Conservation (phyloP, 2,329 filamentous ascomycete species). For the Penicillium digitatum region DNA sequence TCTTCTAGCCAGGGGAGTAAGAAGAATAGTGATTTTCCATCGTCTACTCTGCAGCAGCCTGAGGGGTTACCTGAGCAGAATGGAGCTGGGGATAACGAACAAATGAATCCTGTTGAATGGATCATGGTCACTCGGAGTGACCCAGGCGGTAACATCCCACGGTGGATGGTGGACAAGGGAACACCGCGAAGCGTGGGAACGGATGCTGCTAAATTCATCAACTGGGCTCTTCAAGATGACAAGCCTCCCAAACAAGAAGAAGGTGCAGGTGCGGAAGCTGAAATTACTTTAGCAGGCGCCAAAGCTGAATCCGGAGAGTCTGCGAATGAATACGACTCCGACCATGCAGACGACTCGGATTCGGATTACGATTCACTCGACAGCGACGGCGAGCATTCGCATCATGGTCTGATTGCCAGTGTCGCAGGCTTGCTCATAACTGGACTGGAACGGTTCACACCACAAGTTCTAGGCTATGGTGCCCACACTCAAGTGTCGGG, state of each 20-base stretch:
- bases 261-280: neutral
- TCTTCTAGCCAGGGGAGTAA: conserved; percentile 16
- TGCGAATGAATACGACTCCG: conserved; percentile 3
- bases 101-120: conserved; percentile 74
- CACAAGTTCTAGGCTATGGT: conserved; percentile 52
- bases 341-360: conserved; percentile 17
- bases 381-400: conserved; percentile 21
- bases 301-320: neutral
- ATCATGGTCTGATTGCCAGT: conserved; percentile 37
- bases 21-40: conserved; percentile 34
- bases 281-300: neutral
- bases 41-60: conserved; percentile 27
- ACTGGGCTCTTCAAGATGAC: conserved; percentile 64
- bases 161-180: conserved; percentile 86
- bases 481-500: conserved; percentile 20
- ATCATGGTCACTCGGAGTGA: conserved; percentile 89
- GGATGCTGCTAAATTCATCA: conserved; percentile 75
- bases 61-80: conserved; percentile 33
- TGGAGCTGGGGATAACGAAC: conserved; percentile 30
- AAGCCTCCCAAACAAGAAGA: conserved; percentile 38
- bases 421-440: conserved; percentile 36
- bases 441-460: conserved; percentile 50
- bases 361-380: conserved; percentile 14
- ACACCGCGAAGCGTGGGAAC: conserved; percentile 75
- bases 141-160: conserved; percentile 79